These are phyloP conservation scores for Pleurotus cornucopiae DNA, from an alignment of 768 basidiomycete genomes.

Conservation along the genomic window DNA sequence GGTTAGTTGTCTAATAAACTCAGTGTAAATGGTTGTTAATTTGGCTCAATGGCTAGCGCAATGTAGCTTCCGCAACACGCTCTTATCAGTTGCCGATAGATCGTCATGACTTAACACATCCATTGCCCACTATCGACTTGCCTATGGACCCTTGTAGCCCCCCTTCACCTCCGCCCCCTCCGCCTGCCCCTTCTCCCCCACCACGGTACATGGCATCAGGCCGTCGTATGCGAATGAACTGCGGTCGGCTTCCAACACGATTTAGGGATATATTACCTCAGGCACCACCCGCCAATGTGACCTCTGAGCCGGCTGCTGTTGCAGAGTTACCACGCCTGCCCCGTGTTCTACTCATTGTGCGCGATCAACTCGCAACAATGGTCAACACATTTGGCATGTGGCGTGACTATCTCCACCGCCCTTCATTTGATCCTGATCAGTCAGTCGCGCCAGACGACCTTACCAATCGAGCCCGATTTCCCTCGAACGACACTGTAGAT, in stretches of 20 bases:
- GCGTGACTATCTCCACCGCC: constrained; percentile 17
- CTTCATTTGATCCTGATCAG: constrained; percentile 16
- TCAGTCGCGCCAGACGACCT: constrained; percentile 14
- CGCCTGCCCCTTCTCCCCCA: background rate
- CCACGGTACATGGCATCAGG: background rate
- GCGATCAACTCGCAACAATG: constrained; percentile 11
- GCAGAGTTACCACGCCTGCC: background rate
- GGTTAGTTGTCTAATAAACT: too few relatives aligned
- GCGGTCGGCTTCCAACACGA: background rate
- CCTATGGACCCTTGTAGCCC: background rate
- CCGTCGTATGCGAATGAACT: background rate
- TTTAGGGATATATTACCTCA: constrained; percentile 16
- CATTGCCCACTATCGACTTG: too few relatives aligned
- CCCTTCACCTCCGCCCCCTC: background rate
- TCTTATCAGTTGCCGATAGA: too few relatives aligned
- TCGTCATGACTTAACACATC: too few relatives aligned
- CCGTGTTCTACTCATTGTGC: constrained; percentile 15
- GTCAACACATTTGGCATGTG: constrained; percentile 13
- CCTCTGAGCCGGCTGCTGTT: background rate
- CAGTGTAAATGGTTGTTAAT: too few relatives aligned
- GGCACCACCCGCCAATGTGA: constrained; percentile 2
- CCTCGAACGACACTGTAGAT: background rate
- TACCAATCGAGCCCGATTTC: constrained; percentile 9
- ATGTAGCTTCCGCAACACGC: too few relatives aligned
- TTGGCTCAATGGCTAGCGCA: too few relatives aligned